These are phyloP conservation scores for Staphylotrichum longicolle DNA, from an alignment of 495 filamentous ascomycete species.

Conservation along the genomic window DNA sequence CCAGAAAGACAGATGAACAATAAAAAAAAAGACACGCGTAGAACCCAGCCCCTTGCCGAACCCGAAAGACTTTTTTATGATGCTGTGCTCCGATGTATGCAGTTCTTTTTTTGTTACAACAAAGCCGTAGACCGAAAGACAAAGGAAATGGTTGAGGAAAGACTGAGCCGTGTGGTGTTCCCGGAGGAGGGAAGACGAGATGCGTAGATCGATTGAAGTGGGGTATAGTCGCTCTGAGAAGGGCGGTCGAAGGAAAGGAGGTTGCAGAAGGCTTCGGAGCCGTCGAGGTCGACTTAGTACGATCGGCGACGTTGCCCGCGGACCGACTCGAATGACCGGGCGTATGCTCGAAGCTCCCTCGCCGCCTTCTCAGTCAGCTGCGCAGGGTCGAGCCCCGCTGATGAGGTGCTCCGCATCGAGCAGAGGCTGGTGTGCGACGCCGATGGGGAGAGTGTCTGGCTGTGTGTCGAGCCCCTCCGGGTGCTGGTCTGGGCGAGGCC, in stretches of 20 bases:
- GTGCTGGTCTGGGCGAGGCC: constrained; percentile 44
- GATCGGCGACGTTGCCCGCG: constrained; percentile 56
- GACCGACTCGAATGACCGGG: constrained; percentile 81
- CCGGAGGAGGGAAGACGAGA: constrained; percentile 15
- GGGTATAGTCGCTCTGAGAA: constrained; percentile 34
- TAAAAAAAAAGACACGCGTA: constrained; percentile 37
- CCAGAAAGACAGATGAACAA: constrained; percentile 29
- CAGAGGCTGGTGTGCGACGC: constrained; percentile 82
- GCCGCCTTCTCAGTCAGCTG: constrained; percentile 71
- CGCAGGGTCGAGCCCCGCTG: constrained; percentile 50
- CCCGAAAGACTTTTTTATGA: constrained; percentile 49
- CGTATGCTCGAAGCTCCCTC: constrained; percentile 80
- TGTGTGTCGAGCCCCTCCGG: constrained; percentile 37
- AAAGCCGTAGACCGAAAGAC: constrained; percentile 33
- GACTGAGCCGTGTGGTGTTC: constrained; percentile 31
- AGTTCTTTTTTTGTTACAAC: constrained; percentile 47
- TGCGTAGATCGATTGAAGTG: constrained; percentile 32
- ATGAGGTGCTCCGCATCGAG: constrained; percentile 66
- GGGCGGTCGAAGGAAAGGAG: constrained; percentile 24
- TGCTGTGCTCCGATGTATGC: constrained; percentile 55
- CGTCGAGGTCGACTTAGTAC: constrained; percentile 30
- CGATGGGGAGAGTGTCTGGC: constrained; percentile 64
- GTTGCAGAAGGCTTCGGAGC: constrained; percentile 7
- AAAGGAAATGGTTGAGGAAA: constrained; percentile 32
- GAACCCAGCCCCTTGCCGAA: constrained; percentile 26